Evolutionary conservation across 2,329 filamentous ascomycete species (phyloP).

Genomic region (Bretziella fagacearum): DNA sequence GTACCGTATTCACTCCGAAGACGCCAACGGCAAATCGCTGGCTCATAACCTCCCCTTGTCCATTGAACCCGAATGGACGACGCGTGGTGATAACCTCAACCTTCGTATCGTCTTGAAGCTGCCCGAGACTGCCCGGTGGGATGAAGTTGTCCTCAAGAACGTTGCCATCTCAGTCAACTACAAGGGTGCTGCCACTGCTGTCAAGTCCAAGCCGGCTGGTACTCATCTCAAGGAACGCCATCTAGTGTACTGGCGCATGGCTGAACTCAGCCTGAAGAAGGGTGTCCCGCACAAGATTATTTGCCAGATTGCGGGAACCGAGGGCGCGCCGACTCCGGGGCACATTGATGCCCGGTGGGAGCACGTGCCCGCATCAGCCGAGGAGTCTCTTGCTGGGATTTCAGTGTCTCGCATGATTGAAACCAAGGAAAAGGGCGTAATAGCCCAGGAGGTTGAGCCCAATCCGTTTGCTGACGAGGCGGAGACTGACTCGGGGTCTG

Average conservation of each 20-base stretch:
- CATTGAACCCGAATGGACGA: slow-evolving; percentile 63
- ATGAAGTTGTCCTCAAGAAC: slow-evolving; percentile 38
- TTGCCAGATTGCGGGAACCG: slow-evolving; percentile 59
- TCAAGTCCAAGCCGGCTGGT: slow-evolving; percentile 64
- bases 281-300: slow-evolving; percentile 58
- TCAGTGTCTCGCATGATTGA: slow-evolving; percentile 41
- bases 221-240: slow-evolving; percentile 63
- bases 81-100: slow-evolving; percentile 70
- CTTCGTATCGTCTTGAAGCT: slow-evolving; percentile 42
- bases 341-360: slow-evolving; percentile 77
- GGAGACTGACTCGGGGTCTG: slow-evolving; percentile 16
- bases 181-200: slow-evolving; percentile 47
- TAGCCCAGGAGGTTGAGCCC: slow-evolving; percentile 22
- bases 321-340: slow-evolving; percentile 54
- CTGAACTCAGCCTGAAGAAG: slow-evolving; percentile 36
- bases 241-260: slow-evolving; percentile 64
- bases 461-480: slow-evolving; percentile 52
- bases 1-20: slow-evolving; percentile 67
- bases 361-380: slow-evolving; percentile 20
- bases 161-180: slow-evolving; percentile 57
- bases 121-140: slow-evolving; percentile 1
- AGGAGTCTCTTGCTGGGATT: slow-evolving; percentile 33
- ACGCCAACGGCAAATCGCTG: slow-evolving; percentile 28
- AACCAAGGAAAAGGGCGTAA: slow-evolving; percentile 34
- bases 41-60: slow-evolving; percentile 51